phyloP scores from a whole-genome alignment of 768 basidiomycete genomes.

The Chalciporus pseudorubinellus region DNA sequence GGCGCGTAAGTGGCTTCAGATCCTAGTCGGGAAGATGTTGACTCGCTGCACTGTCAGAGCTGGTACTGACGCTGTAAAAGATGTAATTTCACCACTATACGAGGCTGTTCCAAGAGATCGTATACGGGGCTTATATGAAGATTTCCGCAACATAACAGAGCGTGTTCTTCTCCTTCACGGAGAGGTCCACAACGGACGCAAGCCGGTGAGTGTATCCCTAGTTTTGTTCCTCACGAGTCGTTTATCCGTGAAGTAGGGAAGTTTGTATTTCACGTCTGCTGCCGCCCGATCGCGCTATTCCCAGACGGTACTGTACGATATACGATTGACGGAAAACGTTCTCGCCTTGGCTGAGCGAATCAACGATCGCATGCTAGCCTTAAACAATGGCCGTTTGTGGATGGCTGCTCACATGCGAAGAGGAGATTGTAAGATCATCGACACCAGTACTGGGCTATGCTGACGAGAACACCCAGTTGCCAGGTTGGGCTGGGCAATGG shows the following conservation, averaged over 20 bases:
- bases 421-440: slow-evolving; percentile 36
- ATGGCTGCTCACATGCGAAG: slow-evolving; percentile 46
- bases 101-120: slow-evolving; percentile 33
- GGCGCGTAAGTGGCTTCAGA: slow-evolving; percentile 35
- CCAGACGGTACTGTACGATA: slow-evolving; percentile 31
- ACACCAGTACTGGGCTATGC: not conserved
- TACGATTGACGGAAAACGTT: slow-evolving; percentile 25
- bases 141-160: slow-evolving; percentile 32
- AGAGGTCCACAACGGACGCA: slow-evolving; percentile 37
- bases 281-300: slow-evolving; percentile 27
- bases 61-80: slow-evolving; percentile 39
- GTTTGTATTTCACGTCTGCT: slow-evolving; percentile 33
- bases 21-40: not conserved
- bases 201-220: slow-evolving; percentile 31
- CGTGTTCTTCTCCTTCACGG: slow-evolving; percentile 42
- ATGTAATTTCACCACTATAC: slow-evolving; percentile 34
- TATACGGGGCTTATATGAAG: slow-evolving; percentile 40
- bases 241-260: slow-evolving; percentile 24
- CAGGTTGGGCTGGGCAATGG: slow-evolving; percentile 34
- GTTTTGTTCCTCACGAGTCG: not conserved
- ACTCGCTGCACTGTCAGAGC: slow-evolving; percentile 23
- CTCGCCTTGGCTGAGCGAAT: slow-evolving; percentile 31
- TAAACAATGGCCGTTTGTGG: slow-evolving; percentile 36
- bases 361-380: slow-evolving; percentile 30
- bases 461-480: slow-evolving; percentile 18